phyloP scores from a whole-genome alignment of 305 asterid genomes.

The Solanum hybrid region DNA sequence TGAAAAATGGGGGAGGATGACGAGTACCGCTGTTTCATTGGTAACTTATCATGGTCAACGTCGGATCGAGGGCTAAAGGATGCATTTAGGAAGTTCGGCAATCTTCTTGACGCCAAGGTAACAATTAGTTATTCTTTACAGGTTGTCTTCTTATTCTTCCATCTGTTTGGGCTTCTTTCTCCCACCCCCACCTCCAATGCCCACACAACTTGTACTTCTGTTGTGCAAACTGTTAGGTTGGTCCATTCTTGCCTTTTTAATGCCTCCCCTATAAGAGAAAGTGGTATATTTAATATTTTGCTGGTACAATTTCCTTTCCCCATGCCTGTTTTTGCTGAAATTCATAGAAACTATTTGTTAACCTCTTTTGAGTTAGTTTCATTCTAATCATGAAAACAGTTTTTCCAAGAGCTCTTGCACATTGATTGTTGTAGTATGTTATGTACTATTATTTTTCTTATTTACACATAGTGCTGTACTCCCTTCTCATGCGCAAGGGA shows the following conservation, averaged over 20 bases:
- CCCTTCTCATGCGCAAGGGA: neutral
- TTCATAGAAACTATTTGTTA: neutral
- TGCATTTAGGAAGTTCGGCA: conserved; percentile 69
- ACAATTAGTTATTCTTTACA: neutral
- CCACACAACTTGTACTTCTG: neutral
- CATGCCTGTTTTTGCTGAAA: neutral
- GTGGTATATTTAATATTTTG: neutral
- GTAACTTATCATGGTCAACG: conserved; percentile 74
- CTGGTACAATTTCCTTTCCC: neutral
- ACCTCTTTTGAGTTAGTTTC: neutral
- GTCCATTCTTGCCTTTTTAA: neutral
- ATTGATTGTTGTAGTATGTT: neutral
- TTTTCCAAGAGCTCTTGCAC: neutral
- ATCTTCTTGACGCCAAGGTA: conserved; percentile 73
- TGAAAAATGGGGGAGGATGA: conserved; percentile 51
- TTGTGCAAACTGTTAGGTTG: neutral
- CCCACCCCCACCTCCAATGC: neutral
- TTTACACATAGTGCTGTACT: neutral
- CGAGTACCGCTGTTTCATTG: conserved; percentile 75
- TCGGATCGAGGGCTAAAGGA: conserved; percentile 61
- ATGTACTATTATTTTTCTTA: neutral
- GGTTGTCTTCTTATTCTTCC: neutral
- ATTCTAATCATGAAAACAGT: neutral
- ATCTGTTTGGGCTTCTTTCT: neutral
- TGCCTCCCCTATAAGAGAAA: neutral